phyloP scores from a whole-genome alignment of 164 flowering plant species.

The Dillenia turbinata region DNA sequence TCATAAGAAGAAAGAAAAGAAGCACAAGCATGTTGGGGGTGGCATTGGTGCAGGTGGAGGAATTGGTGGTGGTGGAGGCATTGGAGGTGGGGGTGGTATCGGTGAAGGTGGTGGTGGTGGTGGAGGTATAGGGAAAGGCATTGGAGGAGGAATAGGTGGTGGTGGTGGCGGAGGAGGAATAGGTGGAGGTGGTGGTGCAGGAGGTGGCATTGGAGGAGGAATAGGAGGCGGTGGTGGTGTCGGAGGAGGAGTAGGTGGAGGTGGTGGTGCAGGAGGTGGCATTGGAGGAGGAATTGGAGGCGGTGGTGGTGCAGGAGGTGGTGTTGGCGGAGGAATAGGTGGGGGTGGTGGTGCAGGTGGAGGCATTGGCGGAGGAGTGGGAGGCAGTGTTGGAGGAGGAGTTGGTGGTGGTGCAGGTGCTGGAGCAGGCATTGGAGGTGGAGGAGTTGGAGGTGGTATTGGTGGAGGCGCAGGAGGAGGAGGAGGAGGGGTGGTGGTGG shows the following conservation, averaged over 20 bases:
- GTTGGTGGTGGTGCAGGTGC: constrained; percentile 16
- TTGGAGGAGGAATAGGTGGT: constrained; percentile 3
- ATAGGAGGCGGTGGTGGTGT: constrained; percentile 7
- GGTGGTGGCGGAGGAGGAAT: constrained; percentile 2
- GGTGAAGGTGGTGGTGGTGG: constrained; percentile 5
- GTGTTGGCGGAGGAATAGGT: neutral
- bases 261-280: constrained; percentile 16
- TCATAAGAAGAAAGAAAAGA: neutral
- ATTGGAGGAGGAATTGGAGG: constrained; percentile 16
- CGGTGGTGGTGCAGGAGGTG: constrained; percentile 10
- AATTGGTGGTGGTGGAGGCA: constrained; percentile 11
- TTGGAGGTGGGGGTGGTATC: constrained; percentile 6
- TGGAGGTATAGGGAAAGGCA: constrained; percentile 3
- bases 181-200: constrained; percentile 5
- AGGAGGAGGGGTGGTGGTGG: constrained; percentile 7
- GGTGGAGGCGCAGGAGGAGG: constrained; percentile 9
- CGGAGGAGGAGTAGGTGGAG: constrained; percentile 8
- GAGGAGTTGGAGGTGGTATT: constrained; percentile 12
- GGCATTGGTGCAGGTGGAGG: constrained; percentile 9
- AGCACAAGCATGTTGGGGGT: constrained; percentile 6
- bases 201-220: constrained; percentile 1
- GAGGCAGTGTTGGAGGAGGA: constrained; percentile 1
- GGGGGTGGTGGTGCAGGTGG: neutral
- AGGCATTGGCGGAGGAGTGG: constrained; percentile 14
- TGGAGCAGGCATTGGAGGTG: constrained; percentile 9